Evolutionary conservation across 495 filamentous ascomycete species (phyloP).

Genomic region (Trichocladium antarcticum): DNA sequence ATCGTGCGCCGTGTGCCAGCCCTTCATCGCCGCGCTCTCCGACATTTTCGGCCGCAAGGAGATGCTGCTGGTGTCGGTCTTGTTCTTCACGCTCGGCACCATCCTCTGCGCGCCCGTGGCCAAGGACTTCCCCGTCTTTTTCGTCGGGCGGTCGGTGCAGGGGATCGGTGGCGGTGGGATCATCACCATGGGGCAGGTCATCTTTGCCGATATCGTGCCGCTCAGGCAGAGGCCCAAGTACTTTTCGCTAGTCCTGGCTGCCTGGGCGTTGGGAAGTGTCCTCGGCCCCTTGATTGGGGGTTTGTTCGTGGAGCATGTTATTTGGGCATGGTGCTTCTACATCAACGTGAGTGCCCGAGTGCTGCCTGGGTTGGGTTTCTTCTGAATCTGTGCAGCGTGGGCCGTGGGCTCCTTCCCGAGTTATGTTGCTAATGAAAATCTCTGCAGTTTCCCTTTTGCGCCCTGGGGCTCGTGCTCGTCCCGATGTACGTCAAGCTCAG

Average conservation of each 20-base stretch:
- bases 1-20: constrained; percentile 36
- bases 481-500: constrained; percentile 27
- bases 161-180: constrained; percentile 76
- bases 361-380: too few species aligned
- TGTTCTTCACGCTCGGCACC: constrained; percentile 37
- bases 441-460: constrained; percentile 28
- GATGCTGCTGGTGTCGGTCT: constrained; percentile 31
- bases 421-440: background rate
- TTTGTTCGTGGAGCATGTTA: constrained; percentile 49
- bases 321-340: constrained; percentile 36
- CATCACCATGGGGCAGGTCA: constrained; percentile 69
- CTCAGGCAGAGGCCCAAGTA: constrained; percentile 33
- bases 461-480: constrained; percentile 26
- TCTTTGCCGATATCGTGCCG: constrained; percentile 44
- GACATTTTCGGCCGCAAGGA: constrained; percentile 44
- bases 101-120: constrained; percentile 31
- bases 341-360: constrained; percentile 20
- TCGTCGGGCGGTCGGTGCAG: constrained; percentile 68
- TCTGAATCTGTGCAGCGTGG: too few species aligned
- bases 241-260: constrained; percentile 32
- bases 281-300: constrained; percentile 69
- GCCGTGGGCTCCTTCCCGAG: too few species aligned
- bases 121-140: constrained; percentile 45
- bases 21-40: constrained; percentile 39
- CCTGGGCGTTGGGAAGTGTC: constrained; percentile 63